Evolutionary conservation across 805 yeast species (phyloP), one percentile per base, ranked within the genome.

Genomic region (Jamesozyma gamospora): DNA sequence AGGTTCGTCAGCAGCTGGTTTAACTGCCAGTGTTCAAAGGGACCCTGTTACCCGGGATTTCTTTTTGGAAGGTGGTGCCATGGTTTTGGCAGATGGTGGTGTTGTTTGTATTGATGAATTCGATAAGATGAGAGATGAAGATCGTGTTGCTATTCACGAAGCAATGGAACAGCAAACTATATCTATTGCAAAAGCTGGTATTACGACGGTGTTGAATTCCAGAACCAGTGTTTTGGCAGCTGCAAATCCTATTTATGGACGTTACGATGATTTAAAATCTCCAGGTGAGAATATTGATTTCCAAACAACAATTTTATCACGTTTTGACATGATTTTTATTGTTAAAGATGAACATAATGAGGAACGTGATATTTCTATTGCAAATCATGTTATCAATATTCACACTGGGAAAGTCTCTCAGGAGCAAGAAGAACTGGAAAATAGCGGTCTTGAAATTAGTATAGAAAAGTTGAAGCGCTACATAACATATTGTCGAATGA

Each of bases 91-190:
- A 0, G 98, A 92, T 65, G 97, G 97, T 30, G 99, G 99, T 49
- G 96, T 92, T 37, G 96, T 90, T 35, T 92, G 97, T 72, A 92
- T 92, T 56, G 99, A 92, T 69, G 99, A 92, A 71, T 92, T 92
- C 58, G 99, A 92, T 63, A 92, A 92, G 69, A 92, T 92, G 99
- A 74, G 97, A 60, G 99, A 92, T 56, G 97, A 92, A 60, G 98
- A 92, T 63, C 74, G 99, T 58, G 97, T 92, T 29, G 97, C 98
- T 0, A 92, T 92, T 50, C 99, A 92, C 63, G 99, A 92, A 69
- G 98, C 98, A 11, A 92, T 92, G 99, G 99, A 92, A 67, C 99
- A 92, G 64, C 99, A 92, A 64, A 92, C 98, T 0, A 92, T 92
- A 43, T 90, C 97, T 12, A 88, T 92, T 60, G 98, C 99, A 26